Evolutionary conservation across 768 basidiomycete species (phyloP).

Genomic region (Mycena chlorophos): DNA sequence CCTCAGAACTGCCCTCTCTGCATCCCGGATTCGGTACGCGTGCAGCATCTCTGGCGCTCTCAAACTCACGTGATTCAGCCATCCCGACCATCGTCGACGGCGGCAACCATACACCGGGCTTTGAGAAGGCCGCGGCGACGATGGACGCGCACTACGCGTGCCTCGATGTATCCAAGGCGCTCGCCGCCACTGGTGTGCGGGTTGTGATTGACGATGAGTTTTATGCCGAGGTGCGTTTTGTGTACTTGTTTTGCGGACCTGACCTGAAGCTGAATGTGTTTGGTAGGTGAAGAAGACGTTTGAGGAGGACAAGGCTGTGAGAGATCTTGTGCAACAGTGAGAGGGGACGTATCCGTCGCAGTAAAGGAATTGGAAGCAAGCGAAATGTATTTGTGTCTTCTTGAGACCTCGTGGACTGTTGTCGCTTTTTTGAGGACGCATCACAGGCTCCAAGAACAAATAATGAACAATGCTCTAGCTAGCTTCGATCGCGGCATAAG

Average conservation of each 20-base stretch:
- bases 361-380: too few species aligned
- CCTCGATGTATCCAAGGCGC: constrained; percentile 65
- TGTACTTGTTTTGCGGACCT: not conserved
- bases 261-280: not conserved
- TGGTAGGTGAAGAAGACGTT: constrained; percentile 50
- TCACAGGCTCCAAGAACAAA: too few species aligned
- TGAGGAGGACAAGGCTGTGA: constrained; percentile 41
- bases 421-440: too few species aligned
- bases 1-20: constrained; percentile 58
- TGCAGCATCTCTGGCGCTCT: not conserved
- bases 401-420: too few species aligned
- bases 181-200: constrained; percentile 69
- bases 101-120: constrained; percentile 76
- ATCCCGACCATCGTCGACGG: constrained; percentile 73
- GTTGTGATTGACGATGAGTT: constrained; percentile 70
- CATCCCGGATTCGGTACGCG: constrained; percentile 72
- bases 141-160: constrained; percentile 64
- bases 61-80: constrained; percentile 40
- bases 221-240: constrained; percentile 48
- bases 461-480: too few species aligned
- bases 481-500: too few species aligned
- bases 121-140: constrained; percentile 63
- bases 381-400: too few species aligned
- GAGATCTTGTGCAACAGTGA: constrained; percentile 6
- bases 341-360: too few species aligned